Conservation (phyloP, 192 early-diverging fungal genomes). For the Entophlyctis luteolus region DNA sequence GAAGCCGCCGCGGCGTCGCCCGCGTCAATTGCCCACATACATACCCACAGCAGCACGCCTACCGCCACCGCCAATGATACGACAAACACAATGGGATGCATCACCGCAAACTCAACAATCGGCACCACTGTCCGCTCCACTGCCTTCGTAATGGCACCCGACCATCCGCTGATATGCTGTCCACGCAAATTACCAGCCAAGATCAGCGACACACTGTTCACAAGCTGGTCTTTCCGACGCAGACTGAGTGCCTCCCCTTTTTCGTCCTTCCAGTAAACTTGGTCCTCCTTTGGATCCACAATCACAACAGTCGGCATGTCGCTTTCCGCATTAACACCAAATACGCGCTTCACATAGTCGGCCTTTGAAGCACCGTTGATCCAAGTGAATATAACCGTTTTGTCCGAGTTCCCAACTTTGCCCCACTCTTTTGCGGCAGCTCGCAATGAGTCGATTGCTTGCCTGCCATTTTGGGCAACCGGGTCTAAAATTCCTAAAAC, state of each 20-base stretch:
- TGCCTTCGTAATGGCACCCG: slow-evolving; percentile 3
- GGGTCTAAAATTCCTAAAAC: slow-evolving; percentile 59
- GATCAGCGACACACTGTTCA: neutral
- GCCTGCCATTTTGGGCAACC: neutral
- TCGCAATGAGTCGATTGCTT: neutral
- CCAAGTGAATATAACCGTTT: slow-evolving; percentile 14
- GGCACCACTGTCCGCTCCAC: slow-evolving; percentile 1
- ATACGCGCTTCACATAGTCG: slow-evolving; percentile 20
- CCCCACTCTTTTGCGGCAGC: slow-evolving; percentile 1
- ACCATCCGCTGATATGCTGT: slow-evolving; percentile 14
- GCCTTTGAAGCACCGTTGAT: slow-evolving; percentile 2
- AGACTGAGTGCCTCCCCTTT: neutral
- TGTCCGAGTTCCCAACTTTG: neutral
- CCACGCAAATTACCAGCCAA: slow-evolving; percentile 15
- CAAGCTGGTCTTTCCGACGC: neutral
- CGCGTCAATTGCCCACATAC: too few species aligned
- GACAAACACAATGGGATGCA: neutral
- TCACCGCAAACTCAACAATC: neutral
- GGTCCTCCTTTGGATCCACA: slow-evolving; percentile 20
- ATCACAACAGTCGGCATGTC: slow-evolving; percentile 13
- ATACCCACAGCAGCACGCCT: too few species aligned
- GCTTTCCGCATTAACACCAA: slow-evolving; percentile 15
- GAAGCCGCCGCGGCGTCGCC: too few species aligned
- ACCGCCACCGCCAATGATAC: too few species aligned
- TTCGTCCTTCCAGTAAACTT: slow-evolving; percentile 1